Evolutionary conservation across 31 red algal species (phyloP).

Genomic region (Endocladia muricata): DNA sequence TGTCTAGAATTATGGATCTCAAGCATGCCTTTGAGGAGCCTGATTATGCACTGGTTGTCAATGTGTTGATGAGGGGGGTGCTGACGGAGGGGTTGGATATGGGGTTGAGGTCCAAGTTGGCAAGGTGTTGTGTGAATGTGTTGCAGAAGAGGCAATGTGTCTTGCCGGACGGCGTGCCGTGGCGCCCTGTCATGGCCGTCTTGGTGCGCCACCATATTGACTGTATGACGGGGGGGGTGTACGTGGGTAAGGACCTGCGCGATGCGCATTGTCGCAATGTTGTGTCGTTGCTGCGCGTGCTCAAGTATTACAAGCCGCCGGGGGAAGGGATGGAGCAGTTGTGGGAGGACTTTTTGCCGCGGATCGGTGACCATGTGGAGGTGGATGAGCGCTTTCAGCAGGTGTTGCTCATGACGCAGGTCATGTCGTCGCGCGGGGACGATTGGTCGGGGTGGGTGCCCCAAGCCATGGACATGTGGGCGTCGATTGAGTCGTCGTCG

Average conservation of each 20-base stretch:
- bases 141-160: constrained; percentile 47
- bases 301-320: constrained; percentile 32
- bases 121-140: constrained; percentile 45
- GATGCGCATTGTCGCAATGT: constrained; percentile 82
- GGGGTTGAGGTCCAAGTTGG: constrained; percentile 78
- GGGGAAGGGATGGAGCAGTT: constrained; percentile 50
- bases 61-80: constrained; percentile 54
- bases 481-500: constrained; percentile 39
- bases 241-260: constrained; percentile 82
- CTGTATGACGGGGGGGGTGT: constrained; percentile 65
- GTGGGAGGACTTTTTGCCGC: constrained; percentile 50
- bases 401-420: constrained; percentile 52
- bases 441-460: constrained; percentile 68
- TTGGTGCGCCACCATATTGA: constrained; percentile 69
- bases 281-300: constrained; percentile 47
- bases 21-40: constrained; percentile 52
- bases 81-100: constrained; percentile 62
- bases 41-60: constrained; percentile 39
- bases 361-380: constrained; percentile 16
- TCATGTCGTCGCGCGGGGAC: constrained; percentile 50
- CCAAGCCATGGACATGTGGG: constrained; percentile 47
- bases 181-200: constrained; percentile 59
- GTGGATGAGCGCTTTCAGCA: constrained; percentile 46
- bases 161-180: constrained; percentile 59
- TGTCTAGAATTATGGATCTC: constrained; percentile 68